phyloP scores from a whole-genome alignment of 2,329 filamentous ascomycete species.

The Colletotrichum sp. region DNA sequence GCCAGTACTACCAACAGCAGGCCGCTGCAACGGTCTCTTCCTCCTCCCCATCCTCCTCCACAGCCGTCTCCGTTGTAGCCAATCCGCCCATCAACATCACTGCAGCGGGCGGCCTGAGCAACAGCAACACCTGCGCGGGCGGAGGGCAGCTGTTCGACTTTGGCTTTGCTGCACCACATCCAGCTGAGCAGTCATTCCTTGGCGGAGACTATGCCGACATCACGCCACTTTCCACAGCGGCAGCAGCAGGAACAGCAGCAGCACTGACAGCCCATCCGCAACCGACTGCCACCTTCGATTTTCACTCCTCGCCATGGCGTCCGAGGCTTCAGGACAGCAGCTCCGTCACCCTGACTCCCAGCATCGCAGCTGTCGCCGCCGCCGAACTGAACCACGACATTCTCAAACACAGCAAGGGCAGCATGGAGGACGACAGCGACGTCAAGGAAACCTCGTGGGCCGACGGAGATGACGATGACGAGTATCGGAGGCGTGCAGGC shows the following conservation, averaged over 20 bases:
- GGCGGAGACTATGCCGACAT: conserved; percentile 19
- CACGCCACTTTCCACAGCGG: conserved; percentile 19
- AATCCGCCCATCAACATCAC: neutral
- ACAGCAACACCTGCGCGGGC: neutral
- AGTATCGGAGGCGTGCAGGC: neutral
- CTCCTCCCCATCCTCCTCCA: neutral
- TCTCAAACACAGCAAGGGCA: conserved; percentile 12
- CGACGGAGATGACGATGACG: neutral
- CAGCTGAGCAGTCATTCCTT: conserved; percentile 18
- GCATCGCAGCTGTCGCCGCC: conserved; percentile 10
- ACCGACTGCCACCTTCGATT: conserved; percentile 9
- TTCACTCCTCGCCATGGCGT: conserved; percentile 17
- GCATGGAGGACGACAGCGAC: conserved; percentile 15
- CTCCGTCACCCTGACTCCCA: conserved; percentile 13
- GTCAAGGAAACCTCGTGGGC: conserved; percentile 7
- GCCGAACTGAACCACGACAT: conserved; percentile 15
- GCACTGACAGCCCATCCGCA: conserved; percentile 1
- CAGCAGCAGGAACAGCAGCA: neutral
- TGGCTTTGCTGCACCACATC: conserved; percentile 11
- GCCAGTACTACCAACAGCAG: neutral
- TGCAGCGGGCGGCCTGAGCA: neutral
- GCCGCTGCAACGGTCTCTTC: neutral
- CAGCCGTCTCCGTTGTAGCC: neutral
- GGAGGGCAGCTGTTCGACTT: conserved; percentile 7
- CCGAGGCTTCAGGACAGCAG: conserved; percentile 9